Conservation (phyloP, 2,329 filamentous ascomycete genomes). For the Xylariaceae sp. region DNA sequence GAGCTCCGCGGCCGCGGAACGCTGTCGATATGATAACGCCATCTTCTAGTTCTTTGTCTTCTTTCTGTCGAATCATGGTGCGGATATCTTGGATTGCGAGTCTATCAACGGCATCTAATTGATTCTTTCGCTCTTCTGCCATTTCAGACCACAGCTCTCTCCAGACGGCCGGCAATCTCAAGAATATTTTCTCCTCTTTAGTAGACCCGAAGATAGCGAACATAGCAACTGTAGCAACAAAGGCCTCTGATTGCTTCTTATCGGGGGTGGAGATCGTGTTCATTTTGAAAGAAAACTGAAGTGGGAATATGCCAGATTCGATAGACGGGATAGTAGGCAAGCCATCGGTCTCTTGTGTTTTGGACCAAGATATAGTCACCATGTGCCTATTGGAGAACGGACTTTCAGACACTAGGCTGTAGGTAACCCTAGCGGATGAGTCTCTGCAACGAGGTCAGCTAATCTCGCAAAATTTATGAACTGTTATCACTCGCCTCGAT, state of each 20-base stretch:
- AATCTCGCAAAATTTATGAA: slow-evolving; percentile 1
- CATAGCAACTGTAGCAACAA: slow-evolving; percentile 73
- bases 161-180: slow-evolving; percentile 76
- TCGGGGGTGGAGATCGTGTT: slow-evolving; percentile 68
- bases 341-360: slow-evolving; percentile 53
- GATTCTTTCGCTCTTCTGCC: slow-evolving; percentile 63
- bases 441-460: slow-evolving; percentile 51
- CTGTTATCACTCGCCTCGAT: slow-evolving; percentile 52
- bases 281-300: slow-evolving; percentile 68
- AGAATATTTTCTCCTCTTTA: slow-evolving; percentile 81
- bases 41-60: slow-evolving; percentile 67
- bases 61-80: slow-evolving; percentile 62
- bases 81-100: slow-evolving; percentile 64
- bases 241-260: slow-evolving; percentile 78
- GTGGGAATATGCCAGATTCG: slow-evolving; percentile 43
- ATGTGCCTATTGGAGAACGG: slow-evolving; percentile 73
- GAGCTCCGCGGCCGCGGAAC: slow-evolving; percentile 59
- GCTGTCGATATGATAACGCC: slow-evolving; percentile 73
- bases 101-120: slow-evolving; percentile 68
- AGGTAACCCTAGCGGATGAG: slow-evolving; percentile 61
- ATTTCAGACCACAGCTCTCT: slow-evolving; percentile 84
- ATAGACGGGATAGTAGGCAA: slow-evolving; percentile 39
- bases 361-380: slow-evolving; percentile 75
- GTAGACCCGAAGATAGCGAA: slow-evolving; percentile 73
- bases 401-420: slow-evolving; percentile 66